Evolutionary conservation across 2,329 filamentous ascomycete species (phyloP).

Genomic region (Boeremia exigua): DNA sequence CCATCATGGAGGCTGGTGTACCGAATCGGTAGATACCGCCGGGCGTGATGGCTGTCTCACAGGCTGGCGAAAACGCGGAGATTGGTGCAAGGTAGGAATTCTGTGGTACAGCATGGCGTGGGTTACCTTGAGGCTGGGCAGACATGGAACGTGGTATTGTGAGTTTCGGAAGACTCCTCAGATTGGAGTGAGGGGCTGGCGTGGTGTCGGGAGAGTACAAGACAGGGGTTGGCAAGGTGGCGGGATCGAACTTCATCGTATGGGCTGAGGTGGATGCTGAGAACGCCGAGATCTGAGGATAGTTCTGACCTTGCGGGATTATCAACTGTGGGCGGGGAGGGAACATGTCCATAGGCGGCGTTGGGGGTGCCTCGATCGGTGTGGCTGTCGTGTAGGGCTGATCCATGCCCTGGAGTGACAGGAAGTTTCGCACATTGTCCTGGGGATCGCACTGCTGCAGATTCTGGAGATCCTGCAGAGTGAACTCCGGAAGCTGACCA

Average conservation of each 20-base stretch:
- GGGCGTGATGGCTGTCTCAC: constrained; percentile 60
- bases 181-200: constrained; percentile 57
- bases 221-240: constrained; percentile 38
- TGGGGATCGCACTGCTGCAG: constrained; percentile 80
- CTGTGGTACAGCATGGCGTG: constrained; percentile 32
- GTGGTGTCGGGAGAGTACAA: constrained; percentile 49
- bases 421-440: constrained; percentile 90
- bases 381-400: constrained; percentile 70
- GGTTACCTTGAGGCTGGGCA: constrained; percentile 37
- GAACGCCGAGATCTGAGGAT: constrained; percentile 41
- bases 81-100: constrained; percentile 41
- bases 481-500: constrained; percentile 66
- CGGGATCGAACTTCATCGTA: constrained; percentile 37
- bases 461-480: constrained; percentile 75
- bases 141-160: constrained; percentile 59
- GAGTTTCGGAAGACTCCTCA: constrained; percentile 62
- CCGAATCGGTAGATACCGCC: constrained; percentile 74
- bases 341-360: constrained; percentile 50
- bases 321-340: constrained; percentile 41
- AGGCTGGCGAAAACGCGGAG: constrained; percentile 52
- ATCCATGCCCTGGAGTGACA: constrained; percentile 78
- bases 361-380: constrained; percentile 59
- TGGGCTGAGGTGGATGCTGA: constrained; percentile 46
- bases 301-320: constrained; percentile 37
- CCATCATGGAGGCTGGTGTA: constrained; percentile 91